Evolutionary conservation across 768 basidiomycete genomes (phyloP).

Genomic region (Tulasnella sp.): DNA sequence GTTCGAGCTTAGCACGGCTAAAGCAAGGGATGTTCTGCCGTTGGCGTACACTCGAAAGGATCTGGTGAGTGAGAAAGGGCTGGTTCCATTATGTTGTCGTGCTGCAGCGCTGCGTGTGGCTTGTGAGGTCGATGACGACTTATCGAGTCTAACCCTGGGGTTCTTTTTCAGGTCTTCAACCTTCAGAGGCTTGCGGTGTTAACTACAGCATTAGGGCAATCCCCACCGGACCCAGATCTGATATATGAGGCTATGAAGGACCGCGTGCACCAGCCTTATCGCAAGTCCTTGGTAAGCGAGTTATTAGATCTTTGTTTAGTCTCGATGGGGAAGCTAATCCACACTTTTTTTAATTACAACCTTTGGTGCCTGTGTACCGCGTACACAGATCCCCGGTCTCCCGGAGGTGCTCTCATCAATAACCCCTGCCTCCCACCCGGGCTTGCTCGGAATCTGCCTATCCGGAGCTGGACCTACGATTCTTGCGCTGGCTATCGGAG

Average conservation of each 20-base stretch:
- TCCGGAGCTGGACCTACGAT: constrained; percentile 98
- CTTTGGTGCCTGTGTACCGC: not conserved
- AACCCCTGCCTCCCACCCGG: constrained; percentile 81
- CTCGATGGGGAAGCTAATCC: not conserved
- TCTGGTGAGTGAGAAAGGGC: constrained; percentile 48
- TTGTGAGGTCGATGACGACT: not conserved
- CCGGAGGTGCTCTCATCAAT: constrained; percentile 83
- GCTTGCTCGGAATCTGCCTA: constrained; percentile 93
- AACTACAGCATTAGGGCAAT: constrained; percentile 82
- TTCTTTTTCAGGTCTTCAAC: constrained; percentile 72
- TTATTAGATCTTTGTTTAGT: not conserved
- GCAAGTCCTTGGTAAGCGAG: constrained; percentile 60
- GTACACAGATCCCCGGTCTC: constrained; percentile 78
- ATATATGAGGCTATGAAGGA: constrained; percentile 99
- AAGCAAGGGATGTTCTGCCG: constrained; percentile 84
- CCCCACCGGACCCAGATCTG: constrained; percentile 88
- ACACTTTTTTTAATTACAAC: not conserved
- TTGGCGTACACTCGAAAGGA: constrained; percentile 77
- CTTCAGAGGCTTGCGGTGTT: constrained; percentile 91
- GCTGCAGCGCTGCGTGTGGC: not conserved
- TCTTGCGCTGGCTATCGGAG: constrained; percentile 78
- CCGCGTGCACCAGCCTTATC: constrained; percentile 92
- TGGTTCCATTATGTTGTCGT: not conserved
- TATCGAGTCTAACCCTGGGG: not conserved
- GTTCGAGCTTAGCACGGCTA: constrained; percentile 95